Evolutionary conservation across 164 flowering plant genomes (phyloP).

Genomic region (Saururus chinensis): DNA sequence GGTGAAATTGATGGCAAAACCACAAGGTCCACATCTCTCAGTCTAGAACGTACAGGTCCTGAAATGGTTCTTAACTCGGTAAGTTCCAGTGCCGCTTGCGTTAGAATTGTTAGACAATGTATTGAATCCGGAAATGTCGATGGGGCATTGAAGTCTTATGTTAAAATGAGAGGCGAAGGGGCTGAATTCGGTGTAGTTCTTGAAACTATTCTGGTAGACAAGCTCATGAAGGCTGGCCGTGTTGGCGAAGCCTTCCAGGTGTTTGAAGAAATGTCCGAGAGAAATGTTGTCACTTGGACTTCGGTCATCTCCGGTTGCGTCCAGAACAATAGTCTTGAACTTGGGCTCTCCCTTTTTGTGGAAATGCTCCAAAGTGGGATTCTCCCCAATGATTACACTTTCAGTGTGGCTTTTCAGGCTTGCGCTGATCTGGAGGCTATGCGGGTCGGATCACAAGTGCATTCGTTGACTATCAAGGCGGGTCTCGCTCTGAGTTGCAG

Average conservation of each 20-base stretch:
- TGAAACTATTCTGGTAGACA: constrained; percentile 5
- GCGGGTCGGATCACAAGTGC: constrained; percentile 10
- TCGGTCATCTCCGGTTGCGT: constrained; percentile 11
- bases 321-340: not conserved
- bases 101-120: not conserved
- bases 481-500: constrained; percentile 2
- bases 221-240: constrained; percentile 7
- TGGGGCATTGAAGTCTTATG: constrained; percentile 4
- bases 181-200: constrained; percentile 7
- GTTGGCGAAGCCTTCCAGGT: constrained; percentile 6
- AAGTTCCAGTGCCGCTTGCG: not conserved
- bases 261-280: constrained; percentile 11
- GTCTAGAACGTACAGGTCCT: too few relatives aligned
- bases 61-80: too few relatives aligned
- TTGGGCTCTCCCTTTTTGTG: constrained; percentile 5
- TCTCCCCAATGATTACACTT: constrained; percentile 11
- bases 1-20: too few relatives aligned
- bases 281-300: constrained; percentile 18
- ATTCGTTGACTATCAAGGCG: constrained; percentile 5
- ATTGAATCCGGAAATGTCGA: not conserved
- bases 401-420: constrained; percentile 13
- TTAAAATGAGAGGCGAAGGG: constrained; percentile 5
- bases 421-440: constrained; percentile 8
- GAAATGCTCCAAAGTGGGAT: constrained; percentile 10
- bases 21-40: too few relatives aligned